Conservation (phyloP, 2,329 filamentous ascomycete species). For the Colletotrichum karsti region DNA sequence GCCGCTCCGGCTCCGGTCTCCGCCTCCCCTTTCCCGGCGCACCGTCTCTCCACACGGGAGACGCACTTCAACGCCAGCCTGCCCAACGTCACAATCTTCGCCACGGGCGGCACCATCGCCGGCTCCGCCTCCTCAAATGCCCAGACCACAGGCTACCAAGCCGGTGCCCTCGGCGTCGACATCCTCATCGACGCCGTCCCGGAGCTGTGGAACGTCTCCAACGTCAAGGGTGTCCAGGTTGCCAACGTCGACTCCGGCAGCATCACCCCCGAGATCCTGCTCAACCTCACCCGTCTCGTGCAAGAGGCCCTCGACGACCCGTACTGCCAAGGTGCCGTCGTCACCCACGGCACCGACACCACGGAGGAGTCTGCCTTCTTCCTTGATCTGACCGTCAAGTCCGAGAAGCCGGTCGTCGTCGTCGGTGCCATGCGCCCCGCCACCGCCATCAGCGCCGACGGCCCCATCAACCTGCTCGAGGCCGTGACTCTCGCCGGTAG, state of each 20-base stretch:
- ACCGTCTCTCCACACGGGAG: conserved; percentile 13
- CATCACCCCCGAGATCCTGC: conserved; percentile 57
- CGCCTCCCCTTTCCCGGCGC: conserved; percentile 2
- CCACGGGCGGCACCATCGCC: conserved; percentile 68
- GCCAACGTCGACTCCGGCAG: conserved; percentile 56
- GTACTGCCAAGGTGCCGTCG: conserved; percentile 58
- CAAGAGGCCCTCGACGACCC: conserved; percentile 54
- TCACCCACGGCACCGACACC: conserved; percentile 74
- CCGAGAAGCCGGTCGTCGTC: conserved; percentile 65
- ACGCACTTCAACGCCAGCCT: conserved; percentile 49
- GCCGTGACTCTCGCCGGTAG: conserved; percentile 64
- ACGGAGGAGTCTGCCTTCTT: conserved; percentile 72
- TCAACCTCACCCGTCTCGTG: conserved; percentile 57
- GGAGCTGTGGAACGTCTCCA: conserved; percentile 60
- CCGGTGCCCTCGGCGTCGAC: conserved; percentile 55
- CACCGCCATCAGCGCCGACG: conserved; percentile 69
- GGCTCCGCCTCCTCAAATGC: conserved; percentile 56
- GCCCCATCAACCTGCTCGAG: conserved; percentile 68
- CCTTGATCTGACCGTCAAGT: conserved; percentile 64
- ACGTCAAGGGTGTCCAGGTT: conserved; percentile 62
- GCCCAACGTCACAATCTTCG: conserved; percentile 65
- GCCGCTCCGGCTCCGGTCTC: conserved; percentile 12
- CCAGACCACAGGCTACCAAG: conserved; percentile 53
- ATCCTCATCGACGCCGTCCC: conserved; percentile 63
- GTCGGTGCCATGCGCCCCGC: conserved; percentile 72